Base-by-base conservation (phyloP, 805 yeast species). In the Blastobotrys mokoenaii region DNA sequence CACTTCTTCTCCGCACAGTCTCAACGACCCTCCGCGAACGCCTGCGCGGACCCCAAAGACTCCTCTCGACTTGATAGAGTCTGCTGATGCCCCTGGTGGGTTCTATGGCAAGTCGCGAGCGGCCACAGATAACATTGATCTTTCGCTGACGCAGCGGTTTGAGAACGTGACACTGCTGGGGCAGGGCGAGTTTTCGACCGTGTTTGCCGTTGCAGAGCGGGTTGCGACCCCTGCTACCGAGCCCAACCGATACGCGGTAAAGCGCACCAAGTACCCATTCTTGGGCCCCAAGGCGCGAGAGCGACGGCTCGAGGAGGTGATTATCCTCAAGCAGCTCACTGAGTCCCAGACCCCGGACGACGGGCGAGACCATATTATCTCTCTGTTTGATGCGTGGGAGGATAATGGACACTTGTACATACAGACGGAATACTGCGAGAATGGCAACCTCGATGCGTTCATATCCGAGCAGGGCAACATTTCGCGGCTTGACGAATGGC, bases 341-440 rank as follows among this genome's bases (percentile, higher is more conserved):
- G 43, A 40, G 10, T 39, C 38, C 35, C 46, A 49, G 20, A 59
- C 44, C 14, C 60, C 54, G 41, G 72, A 70, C 22, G 84, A 79
- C 45, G 93, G 88, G 10, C 76, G 77, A 51, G 94, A 84, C 54
- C 80, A 85, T 59, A 76, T 93, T 33, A 76, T 93, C 38, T 79
- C 79, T 51, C 78, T 85, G 53, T 74, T 86, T 14, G 88, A 86
- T 59, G 85, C 84, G 27, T 90, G 97, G 96, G 94, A 85, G 52
- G 46, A 49, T 40, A 74, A 79, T 58, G 77, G 78, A 39, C 79
- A 80, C 53, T 76, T 82, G 52, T 93, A 90, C 61, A 86, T 93
- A 33, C 85, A 88, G 93, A 87, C 96, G 2, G 97, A 90, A 55
- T 89, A 70, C 63, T 93, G 96, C 66, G 97, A 89, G 58, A 93